Base-by-base conservation (phyloP, 1,284 basidiomycete genomes). In the Ceraceosorus guamensis region DNA sequence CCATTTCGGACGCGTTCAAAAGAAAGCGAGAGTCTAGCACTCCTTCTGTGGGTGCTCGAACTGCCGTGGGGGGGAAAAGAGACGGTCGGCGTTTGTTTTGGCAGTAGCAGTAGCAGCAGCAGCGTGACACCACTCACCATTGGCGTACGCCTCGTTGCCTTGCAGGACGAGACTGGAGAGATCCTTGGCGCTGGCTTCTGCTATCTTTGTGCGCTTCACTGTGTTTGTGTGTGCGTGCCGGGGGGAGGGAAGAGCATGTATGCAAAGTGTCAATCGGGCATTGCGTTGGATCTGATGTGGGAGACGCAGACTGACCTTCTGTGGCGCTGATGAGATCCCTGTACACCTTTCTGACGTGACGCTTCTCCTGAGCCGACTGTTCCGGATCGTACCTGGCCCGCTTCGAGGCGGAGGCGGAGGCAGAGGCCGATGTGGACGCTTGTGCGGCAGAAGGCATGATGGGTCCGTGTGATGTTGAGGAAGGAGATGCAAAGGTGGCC, bases 11-110 rank as follows among this genome's bases (percentile, higher is more conserved):
- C 55, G 68, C 62, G 16, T 57, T 61, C 0, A 66, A 50, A 8
- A 76, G 50, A 16, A 68, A 62, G 44, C 67, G 63, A 3, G 72
- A 66, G 50, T 76, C 73, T 24, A 76, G 53, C 3, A 73, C 55
- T 30, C 55, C 61, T 45, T 69, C 67, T 5, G 52, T 48, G 4
- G 65, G 65, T 1, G 57, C 67, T 49, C 65, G 67, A 34, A 69
- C 66, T 66, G 60, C 31, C 8, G 18, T 6, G 46, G 24, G 24
- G 8, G 37, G 8, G n/a, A n/a, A n/a, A 41, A 41, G 37, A 41
- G 37, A n/a, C 37, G 8, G 8, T 41, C 37, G n/a, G 37, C 37
- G n/a, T 8, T 8, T 41, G 37, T n/a, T n/a, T n/a, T n/a, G n/a
- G 37, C 37, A n/a, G 8, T n/a, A 41, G n/a, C 37, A n/a, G n/a